A percentile compares a stretch with the other conserved stretches of the same genome.
Evolutionary conservation across 1,284 basidiomycete species (phyloP).

Genomic region (Schizophyllum amplum): DNA sequence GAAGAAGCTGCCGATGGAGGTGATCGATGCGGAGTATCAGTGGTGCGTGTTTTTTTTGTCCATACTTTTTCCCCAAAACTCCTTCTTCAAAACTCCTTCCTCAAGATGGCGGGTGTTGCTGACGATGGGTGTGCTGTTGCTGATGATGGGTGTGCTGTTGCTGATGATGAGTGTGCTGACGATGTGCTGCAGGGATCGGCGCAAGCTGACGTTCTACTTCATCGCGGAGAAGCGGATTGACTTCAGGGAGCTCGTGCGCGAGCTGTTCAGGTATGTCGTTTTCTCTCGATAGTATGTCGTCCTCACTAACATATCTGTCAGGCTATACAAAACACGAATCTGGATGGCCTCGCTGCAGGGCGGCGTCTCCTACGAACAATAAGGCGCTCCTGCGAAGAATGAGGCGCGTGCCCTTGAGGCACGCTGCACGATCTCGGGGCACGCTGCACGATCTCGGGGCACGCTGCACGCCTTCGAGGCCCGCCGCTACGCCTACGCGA

Average conservation of each 20-base stretch:
- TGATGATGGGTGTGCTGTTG: neutral
- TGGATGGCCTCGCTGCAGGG: conserved; percentile 67
- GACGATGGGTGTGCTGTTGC: conserved; percentile 7
- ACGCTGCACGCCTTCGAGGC: too few relatives aligned
- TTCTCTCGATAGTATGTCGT: neutral
- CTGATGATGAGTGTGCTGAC: neutral
- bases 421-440: too few relatives aligned
- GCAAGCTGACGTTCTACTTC: conserved; percentile 98
- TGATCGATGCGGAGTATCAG: conserved; percentile 97
- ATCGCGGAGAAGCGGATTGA: conserved; percentile 94
- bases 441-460: too few relatives aligned
- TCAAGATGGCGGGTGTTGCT: too few relatives aligned
- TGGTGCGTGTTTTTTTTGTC: conserved; percentile 52
- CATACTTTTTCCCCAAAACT: neutral
- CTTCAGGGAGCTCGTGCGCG: conserved; percentile 91
- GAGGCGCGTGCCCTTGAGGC: too few relatives aligned
- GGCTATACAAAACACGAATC: conserved; percentile 72
- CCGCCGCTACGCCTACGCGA: too few relatives aligned
- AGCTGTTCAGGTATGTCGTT: conserved; percentile 71
- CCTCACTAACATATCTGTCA: conserved; percentile 16
- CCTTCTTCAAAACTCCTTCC: neutral
- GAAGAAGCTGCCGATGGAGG: conserved; percentile 95
- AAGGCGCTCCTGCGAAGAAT: neutral
- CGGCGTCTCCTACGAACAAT: conserved; percentile 8
- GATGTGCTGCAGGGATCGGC: conserved; percentile 66